phyloP scores from a whole-genome alignment of 2,329 filamentous ascomycete genomes.

The Epicoccum nigrum region DNA sequence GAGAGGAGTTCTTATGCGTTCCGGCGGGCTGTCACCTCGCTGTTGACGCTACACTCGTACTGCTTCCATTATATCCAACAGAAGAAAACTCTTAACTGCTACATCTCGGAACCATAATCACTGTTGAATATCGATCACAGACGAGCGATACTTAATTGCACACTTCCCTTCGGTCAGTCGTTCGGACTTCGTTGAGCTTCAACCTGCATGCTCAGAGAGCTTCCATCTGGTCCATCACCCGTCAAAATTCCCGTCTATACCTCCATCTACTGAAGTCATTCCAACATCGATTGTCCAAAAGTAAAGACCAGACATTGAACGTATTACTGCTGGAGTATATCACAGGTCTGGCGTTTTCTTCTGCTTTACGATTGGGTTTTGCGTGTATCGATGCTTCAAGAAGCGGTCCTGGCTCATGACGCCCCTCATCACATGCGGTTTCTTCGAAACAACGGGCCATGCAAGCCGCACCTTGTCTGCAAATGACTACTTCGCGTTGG shows the following conservation, averaged over 20 bases:
- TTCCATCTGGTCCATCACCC: too few species aligned
- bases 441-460: constrained; percentile 60
- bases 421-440: constrained; percentile 59
- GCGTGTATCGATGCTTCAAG: constrained; percentile 51
- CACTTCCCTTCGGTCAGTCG: too few species aligned
- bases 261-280: too few species aligned
- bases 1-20: not conserved
- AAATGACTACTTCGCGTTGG: constrained; percentile 40
- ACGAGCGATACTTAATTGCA: too few species aligned
- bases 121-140: not conserved
- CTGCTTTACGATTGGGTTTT: constrained; percentile 46
- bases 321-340: too few species aligned
- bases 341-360: constrained; percentile 58
- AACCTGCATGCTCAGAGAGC: too few species aligned
- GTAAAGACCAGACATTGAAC: too few species aligned
- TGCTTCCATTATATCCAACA: not conserved
- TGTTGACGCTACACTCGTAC: not conserved
- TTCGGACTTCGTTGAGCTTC: too few species aligned
- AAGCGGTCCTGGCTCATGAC: constrained; percentile 59
- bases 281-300: too few species aligned
- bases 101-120: constrained; percentile 1
- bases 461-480: constrained; percentile 52
- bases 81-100: not conserved
- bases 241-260: too few species aligned
- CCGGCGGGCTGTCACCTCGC: not conserved